These are phyloP conservation scores for Iberis pinnata DNA, from an alignment of 345 rosid species.

Conservation along the genomic window DNA sequence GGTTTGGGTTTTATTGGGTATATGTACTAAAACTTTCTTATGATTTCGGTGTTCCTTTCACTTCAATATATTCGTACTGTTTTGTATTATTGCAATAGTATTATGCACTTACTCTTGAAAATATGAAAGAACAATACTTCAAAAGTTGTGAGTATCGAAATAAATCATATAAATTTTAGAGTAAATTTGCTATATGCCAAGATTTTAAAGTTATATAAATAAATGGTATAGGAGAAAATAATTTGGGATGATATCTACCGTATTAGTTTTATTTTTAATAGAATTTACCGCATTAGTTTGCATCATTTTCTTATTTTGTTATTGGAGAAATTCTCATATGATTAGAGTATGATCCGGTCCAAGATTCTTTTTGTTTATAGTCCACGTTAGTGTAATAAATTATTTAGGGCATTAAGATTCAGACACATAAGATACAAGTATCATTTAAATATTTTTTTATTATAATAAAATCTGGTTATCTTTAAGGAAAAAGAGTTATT, in stretches of 20 bases:
- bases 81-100: no score
- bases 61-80: not conserved
- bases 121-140: no score
- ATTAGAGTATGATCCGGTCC: conserved; percentile 22
- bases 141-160: no score
- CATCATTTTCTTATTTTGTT: not conserved
- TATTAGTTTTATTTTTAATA: no score
- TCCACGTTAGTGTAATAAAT: conserved; percentile 14
- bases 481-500: no score
- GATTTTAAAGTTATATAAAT: no score
- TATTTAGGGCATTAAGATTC: conserved; percentile 14
- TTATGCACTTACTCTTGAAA: no score
- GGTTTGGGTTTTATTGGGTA: conserved; percentile 21
- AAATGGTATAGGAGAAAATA: no score
- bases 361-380: conserved; percentile 18
- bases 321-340: conserved; percentile 16
- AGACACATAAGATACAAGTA: conserved; percentile 9
- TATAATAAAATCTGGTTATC: not conserved
- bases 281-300: no score
- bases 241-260: no score
- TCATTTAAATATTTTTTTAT: conserved; percentile 9
- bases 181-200: no score
- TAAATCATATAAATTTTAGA: no score
- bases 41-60: not conserved
- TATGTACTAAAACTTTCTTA: not conserved